Base-by-base conservation (phyloP, 106 monocot genomes). In the Dactylorhiza incarnata region DNA sequence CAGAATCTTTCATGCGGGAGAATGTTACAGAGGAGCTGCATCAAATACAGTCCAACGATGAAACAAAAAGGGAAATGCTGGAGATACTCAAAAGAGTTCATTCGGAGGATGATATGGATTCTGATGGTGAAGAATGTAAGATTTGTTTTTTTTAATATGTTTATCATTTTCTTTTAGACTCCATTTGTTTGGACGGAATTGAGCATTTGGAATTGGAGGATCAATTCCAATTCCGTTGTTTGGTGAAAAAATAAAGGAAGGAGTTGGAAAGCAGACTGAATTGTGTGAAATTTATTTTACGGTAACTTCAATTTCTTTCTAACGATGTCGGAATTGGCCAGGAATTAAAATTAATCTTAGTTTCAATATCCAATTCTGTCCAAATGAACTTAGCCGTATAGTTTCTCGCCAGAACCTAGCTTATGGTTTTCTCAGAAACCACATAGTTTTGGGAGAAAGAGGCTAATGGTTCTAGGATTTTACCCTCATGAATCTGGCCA, bases 1-100 rank as follows among this genome's bases (percentile, higher is more conserved):
- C 97, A 17, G 97, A 97, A 53, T 94, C 93, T n/a, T 97, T 97
- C 80, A 97, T 91, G 91, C 80, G 85, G 49, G 97, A 97, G 44
- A 97, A 97, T 86, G 97, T 97, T 7, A 81, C 89, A 83, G 87
- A 86, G 37, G 94, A 91, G 85, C 72, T 97, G 89, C 76, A 81
- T 51, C 87, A 89, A 48, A 76, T 97, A 20, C 85, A 81, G 37
- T 87, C 87, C 19, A 84, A 89, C 48, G 87, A 91, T 52, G 93
- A 91, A 61, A 80, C 85, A 29, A 97, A 86, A 83, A 84, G 75
- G 69, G 94, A 89, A 65, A 94, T 89, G 91, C 70, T 94, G 12
- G 97, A 91, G 16, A 97, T 97, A 67, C 86, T 97, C 26, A 91
- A 87, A 78, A 79, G 94, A 68, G 84, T 97, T 43, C 94, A 97